Evolutionary conservation across 345 rosid species (phyloP).

Genomic region (Linum lewisii): DNA sequence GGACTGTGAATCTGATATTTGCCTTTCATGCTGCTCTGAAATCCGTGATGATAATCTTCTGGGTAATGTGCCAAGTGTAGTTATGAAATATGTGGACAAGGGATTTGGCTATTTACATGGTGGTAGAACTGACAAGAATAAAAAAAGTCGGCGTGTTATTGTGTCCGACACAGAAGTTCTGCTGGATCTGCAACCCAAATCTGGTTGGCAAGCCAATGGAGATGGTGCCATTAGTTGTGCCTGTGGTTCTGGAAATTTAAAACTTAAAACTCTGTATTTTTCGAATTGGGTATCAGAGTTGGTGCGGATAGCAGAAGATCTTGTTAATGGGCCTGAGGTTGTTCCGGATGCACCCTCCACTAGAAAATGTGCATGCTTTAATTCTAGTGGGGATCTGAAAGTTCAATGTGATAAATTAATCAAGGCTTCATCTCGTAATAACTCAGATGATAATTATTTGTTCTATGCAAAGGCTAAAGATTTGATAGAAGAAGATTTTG

Average conservation of each 20-base stretch:
- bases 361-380: constrained; percentile 39
- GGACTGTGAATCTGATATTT: constrained; percentile 44
- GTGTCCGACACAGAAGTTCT: constrained; percentile 1
- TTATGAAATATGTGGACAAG: constrained; percentile 8
- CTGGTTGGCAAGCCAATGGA: constrained; percentile 42
- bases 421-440: constrained; percentile 52
- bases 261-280: constrained; percentile 32
- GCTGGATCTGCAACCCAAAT: constrained; percentile 7
- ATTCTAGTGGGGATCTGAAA: constrained; percentile 25
- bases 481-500: constrained; percentile 26
- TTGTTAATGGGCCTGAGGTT: constrained; percentile 1
- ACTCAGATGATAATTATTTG: constrained; percentile 45
- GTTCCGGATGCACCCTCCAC: constrained; percentile 3
- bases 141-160: not conserved
- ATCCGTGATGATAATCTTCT: constrained; percentile 16
- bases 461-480: constrained; percentile 45
- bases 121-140: not conserved
- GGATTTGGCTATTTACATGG: constrained; percentile 32
- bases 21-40: constrained; percentile 45
- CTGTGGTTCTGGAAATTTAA: constrained; percentile 36
- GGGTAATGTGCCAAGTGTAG: no score
- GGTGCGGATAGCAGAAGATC: constrained; percentile 26
- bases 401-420: constrained; percentile 15
- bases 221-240: constrained; percentile 47
- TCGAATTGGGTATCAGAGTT: constrained; percentile 28